These are phyloP conservation scores for Venturiaceae sp. DNA, from an alignment of 2,329 filamentous ascomycete species.

Conservation along the genomic window DNA sequence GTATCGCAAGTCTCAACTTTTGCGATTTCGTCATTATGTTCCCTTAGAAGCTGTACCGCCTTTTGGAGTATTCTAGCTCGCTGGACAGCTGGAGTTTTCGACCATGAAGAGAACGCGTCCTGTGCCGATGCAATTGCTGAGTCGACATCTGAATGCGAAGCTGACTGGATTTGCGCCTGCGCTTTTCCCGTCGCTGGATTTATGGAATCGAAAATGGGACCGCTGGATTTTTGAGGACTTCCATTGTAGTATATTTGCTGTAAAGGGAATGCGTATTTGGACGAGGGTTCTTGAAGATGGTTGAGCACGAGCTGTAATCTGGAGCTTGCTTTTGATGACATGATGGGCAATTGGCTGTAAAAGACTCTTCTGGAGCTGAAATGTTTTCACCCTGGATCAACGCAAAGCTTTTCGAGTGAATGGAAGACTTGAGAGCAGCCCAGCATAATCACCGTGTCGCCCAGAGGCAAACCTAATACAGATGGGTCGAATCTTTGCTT, in stretches of 20 bases:
- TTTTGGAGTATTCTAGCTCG: constrained; percentile 70
- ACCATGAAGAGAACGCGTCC: constrained; percentile 67
- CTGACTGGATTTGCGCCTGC: constrained; percentile 62
- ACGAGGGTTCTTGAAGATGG: constrained; percentile 17
- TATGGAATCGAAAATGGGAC: constrained; percentile 57
- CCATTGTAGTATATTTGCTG: constrained; percentile 70
- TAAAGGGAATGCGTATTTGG: constrained; percentile 30
- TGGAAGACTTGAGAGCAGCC: too few species aligned
- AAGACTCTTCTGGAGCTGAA: too few species aligned
- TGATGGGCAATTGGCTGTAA: not conserved
- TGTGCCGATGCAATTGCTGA: constrained; percentile 62
- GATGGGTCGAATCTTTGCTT: too few species aligned
- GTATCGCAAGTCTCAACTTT: constrained; percentile 75
- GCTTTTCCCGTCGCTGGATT: constrained; percentile 63
- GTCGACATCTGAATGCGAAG: constrained; percentile 58
- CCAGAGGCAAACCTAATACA: too few species aligned
- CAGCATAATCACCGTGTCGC: too few species aligned
- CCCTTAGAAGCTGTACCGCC: constrained; percentile 63
- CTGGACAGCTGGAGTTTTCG: constrained; percentile 60
- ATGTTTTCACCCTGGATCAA: not conserved
- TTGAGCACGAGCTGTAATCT: constrained; percentile 1
- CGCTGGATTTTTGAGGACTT: constrained; percentile 50
- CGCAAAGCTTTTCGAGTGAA: too few species aligned
- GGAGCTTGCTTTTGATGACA: not conserved
- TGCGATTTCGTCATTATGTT: constrained; percentile 71